phyloP scores from a whole-genome alignment of 768 basidiomycete genomes.

The Termitomyces sp. region DNA sequence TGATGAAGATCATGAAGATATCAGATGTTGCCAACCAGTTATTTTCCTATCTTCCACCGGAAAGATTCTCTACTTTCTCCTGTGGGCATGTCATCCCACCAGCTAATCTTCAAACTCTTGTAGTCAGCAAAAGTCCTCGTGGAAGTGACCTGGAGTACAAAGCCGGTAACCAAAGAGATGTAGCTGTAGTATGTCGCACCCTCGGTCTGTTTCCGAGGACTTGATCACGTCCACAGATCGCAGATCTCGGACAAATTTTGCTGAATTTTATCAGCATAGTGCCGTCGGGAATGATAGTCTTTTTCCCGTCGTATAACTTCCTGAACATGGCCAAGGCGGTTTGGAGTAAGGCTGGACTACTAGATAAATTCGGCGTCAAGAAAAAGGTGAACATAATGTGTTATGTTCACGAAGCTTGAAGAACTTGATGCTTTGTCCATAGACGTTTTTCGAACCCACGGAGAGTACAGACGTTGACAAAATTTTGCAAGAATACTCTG shows the following conservation, averaged over 20 bases:
- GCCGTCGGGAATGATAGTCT: conserved; percentile 87
- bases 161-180: conserved; percentile 64
- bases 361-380: conserved; percentile 58
- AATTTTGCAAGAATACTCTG: conserved; percentile 67
- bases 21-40: conserved; percentile 82
- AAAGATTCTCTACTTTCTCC: conserved; percentile 72
- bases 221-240: conserved; percentile 38
- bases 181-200: conserved; percentile 43
- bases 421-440: neutral
- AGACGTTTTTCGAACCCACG: conserved; percentile 91
- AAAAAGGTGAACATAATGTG: conserved; percentile 53
- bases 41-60: conserved; percentile 56
- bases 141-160: conserved; percentile 79
- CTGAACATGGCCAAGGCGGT: conserved; percentile 56
- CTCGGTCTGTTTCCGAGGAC: neutral
- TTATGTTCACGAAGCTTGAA: neutral
- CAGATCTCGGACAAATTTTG: conserved; percentile 79
- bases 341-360: conserved; percentile 60
- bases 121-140: conserved; percentile 68
- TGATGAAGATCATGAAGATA: conserved; percentile 43
- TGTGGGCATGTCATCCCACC: conserved; percentile 91
- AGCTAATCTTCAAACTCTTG: conserved; percentile 69
- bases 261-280: conserved; percentile 75
- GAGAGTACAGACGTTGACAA: conserved; percentile 65
- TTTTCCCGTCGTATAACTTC: conserved; percentile 89